Conservation (phyloP, 768 basidiomycete species). For the Suillus americanus region DNA sequence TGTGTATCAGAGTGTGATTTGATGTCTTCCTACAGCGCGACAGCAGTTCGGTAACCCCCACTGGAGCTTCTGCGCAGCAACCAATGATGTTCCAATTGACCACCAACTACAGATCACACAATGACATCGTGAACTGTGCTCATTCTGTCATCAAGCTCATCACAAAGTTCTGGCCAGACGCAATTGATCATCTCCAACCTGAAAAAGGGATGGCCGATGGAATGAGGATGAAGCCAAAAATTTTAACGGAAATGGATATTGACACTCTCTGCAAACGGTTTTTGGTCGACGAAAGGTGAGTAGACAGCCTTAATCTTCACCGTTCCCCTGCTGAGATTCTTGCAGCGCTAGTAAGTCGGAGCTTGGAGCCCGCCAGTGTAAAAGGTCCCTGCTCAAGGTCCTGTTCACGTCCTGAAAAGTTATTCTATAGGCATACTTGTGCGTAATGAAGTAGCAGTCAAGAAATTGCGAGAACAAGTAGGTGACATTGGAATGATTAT, state of each 20-base stretch:
- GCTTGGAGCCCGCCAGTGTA: slow-evolving; percentile 68
- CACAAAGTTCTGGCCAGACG: slow-evolving; percentile 56
- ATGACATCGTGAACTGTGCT: slow-evolving; percentile 71
- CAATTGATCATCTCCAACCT: slow-evolving; percentile 56
- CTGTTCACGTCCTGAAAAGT: background rate
- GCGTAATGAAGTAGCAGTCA: slow-evolving; percentile 51
- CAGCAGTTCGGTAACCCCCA: slow-evolving; percentile 10
- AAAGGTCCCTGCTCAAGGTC: background rate
- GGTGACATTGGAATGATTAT: slow-evolving; percentile 62
- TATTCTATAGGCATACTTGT: slow-evolving; percentile 59
- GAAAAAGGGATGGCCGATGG: slow-evolving; percentile 59
- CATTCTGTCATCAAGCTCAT: slow-evolving; percentile 65
- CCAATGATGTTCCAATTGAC: slow-evolving; percentile 54
- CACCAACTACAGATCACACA: slow-evolving; percentile 69
- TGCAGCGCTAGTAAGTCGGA: slow-evolving; percentile 47
- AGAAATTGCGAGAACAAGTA: slow-evolving; percentile 48
- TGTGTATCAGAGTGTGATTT: background rate
- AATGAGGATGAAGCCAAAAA: slow-evolving; percentile 51
- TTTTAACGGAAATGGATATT: slow-evolving; percentile 49
- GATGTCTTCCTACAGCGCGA: slow-evolving; percentile 17
- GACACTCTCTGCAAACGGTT: slow-evolving; percentile 53
- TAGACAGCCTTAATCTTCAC: background rate
- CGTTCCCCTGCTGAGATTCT: slow-evolving; percentile 12
- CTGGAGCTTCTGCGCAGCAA: slow-evolving; percentile 15
- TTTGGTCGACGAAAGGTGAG: slow-evolving; percentile 48